Base-by-base conservation (phyloP, 345 rosid genomes). In the Anacardium occidentale region DNA sequence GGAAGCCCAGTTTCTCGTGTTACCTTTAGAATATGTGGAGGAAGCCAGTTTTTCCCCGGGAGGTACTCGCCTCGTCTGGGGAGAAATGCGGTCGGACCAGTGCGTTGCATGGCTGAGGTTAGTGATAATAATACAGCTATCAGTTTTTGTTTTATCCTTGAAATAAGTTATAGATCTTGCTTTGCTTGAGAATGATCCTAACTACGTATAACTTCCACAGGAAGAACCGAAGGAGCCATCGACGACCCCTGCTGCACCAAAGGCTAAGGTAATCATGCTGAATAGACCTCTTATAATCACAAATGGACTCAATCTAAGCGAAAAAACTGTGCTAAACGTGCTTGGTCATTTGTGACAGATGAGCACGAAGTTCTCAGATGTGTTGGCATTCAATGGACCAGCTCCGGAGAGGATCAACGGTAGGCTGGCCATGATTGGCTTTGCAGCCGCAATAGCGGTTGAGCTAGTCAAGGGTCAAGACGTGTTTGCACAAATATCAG, bases 401-500 rank as follows among this genome's bases (percentile, higher is more conserved):
- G 97, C 90, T 7, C 98, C 97, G 17, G 98, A 94, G 83, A 90
- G 97, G 77, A 89, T 94, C 55, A 91, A 94, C 66, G 93, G 94
- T 0, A 83, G 96, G 62, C 81, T 94, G n/a, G 98, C 97, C 5
- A 90, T 94, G 98, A 77, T 91, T 0, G 97, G 97, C 0, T 90
- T 91, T 51, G 94, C 86, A 2, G 87, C 92, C 0, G 97, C 96
- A 0, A 56, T 89, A 47, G 96, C 84, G 5, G 81, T 88, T 48
- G 96, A 91, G 66, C 52, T 91, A 14, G 77, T 89, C 32, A 89
- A 83, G 1, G 94, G 96, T 7, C 89, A 94, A 55, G 88, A 87
- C 62, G 70, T 94, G 76, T 81, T 89, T 0, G 65, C 87, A 7
- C 98, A 90, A 65, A 72, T 91, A 37, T 82, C 91, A 0, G 62